Evolutionary conservation across 345 rosid genomes (phyloP).

Genomic region (Cardamine chenopodiifolia): DNA sequence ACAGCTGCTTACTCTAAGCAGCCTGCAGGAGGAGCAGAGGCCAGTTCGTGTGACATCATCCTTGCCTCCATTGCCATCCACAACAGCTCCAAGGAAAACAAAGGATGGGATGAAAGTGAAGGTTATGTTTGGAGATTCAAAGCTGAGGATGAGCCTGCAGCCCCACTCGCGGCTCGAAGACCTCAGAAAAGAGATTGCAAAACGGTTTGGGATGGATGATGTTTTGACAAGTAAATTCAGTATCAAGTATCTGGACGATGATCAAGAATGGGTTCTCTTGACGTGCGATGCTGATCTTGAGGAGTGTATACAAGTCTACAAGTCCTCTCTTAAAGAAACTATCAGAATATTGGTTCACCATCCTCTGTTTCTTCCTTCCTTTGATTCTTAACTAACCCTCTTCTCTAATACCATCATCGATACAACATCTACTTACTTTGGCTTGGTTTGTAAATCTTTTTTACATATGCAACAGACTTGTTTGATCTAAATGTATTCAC

Average conservation of each 20-base stretch:
- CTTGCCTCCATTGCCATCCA: slow-evolving; percentile 43
- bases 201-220: slow-evolving; percentile 54
- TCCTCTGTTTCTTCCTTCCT: slow-evolving; percentile 42
- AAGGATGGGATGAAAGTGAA: slow-evolving; percentile 53
- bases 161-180: slow-evolving; percentile 55
- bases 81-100: slow-evolving; percentile 32
- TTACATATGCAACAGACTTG: slow-evolving; percentile 6
- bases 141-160: slow-evolving; percentile 56
- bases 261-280: slow-evolving; percentile 74
- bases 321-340: slow-evolving; percentile 49
- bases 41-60: slow-evolving; percentile 47
- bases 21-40: slow-evolving; percentile 48
- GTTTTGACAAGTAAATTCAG: slow-evolving; percentile 41
- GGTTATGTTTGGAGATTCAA: slow-evolving; percentile 63
- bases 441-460: slow-evolving; percentile 34
- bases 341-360: slow-evolving; percentile 61
- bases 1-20: slow-evolving; percentile 51
- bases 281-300: slow-evolving; percentile 83
- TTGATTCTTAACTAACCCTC: slow-evolving; percentile 15
- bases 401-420: slow-evolving; percentile 2
- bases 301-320: slow-evolving; percentile 79
- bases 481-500: slow-evolving; percentile 14
- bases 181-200: slow-evolving; percentile 60
- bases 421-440: slow-evolving; percentile 1
- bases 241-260: slow-evolving; percentile 76